phyloP scores from a whole-genome alignment of 257 asterid species.

The Prunella vulgaris region DNA sequence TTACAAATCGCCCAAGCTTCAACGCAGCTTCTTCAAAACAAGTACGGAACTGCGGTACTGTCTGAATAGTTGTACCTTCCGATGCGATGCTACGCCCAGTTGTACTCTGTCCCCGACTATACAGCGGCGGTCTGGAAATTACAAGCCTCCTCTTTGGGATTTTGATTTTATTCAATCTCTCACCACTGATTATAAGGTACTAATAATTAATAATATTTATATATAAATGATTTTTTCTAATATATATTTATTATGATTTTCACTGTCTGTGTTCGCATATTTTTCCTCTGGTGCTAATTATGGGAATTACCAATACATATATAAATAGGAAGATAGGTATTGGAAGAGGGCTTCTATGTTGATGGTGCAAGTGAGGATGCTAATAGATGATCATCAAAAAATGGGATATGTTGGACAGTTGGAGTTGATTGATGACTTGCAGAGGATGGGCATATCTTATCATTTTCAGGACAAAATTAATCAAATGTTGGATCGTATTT shows the following conservation, averaged over 20 bases:
- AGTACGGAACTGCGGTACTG: background rate
- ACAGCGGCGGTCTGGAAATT: background rate
- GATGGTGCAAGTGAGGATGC: constrained; percentile 22
- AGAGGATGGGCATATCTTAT: constrained; percentile 33
- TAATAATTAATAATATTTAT: background rate
- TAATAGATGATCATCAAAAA: constrained; percentile 9
- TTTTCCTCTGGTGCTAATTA: background rate
- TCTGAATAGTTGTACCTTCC: background rate
- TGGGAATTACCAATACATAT: background rate
- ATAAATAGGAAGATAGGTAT: constrained; percentile 19
- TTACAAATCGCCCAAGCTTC: background rate
- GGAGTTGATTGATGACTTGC: constrained; percentile 34
- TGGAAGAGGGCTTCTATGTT: constrained; percentile 5
- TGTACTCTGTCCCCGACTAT: background rate
- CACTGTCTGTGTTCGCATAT: background rate
- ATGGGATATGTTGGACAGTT: constrained; percentile 2
- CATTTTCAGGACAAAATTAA: constrained; percentile 32
- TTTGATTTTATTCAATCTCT: constrained; percentile 2
- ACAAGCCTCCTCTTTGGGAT: background rate
- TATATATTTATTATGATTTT: no score
- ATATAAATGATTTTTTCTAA: no score
- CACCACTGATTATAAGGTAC: background rate
- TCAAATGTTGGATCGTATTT: background rate
- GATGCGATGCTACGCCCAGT: background rate
- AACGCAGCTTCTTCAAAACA: background rate